A percentile compares a stretch with the other conserved stretches of the same genome.
Conservation (phyloP, 345 rosid genomes). For the Raphanus raphanistrum region DNA sequence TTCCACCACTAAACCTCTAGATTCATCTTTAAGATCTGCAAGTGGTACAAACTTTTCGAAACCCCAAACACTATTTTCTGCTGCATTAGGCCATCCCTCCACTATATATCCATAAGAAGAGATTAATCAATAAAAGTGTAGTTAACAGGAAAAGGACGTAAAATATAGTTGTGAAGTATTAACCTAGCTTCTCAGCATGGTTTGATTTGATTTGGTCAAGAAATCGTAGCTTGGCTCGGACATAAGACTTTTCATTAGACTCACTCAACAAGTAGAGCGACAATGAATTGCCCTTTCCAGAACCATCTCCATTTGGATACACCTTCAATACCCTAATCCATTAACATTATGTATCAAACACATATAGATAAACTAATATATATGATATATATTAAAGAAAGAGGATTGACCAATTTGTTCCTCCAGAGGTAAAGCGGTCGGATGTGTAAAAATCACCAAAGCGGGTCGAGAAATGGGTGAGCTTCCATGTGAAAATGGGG, state of each 20-base stretch:
- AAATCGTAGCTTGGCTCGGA: not conserved
- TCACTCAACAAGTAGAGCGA: constrained; percentile 17
- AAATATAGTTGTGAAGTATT: not conserved
- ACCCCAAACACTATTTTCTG: constrained; percentile 25
- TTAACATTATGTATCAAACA: too few relatives aligned
- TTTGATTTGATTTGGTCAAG: constrained; percentile 7
- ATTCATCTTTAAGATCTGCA: constrained; percentile 16
- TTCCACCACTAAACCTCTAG: constrained; percentile 26
- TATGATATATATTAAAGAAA: too few relatives aligned
- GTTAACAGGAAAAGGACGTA: not conserved
- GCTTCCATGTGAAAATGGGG: constrained; percentile 6
- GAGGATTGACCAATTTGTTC: constrained; percentile 12
- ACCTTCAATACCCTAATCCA: constrained; percentile 1
- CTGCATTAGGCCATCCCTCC: constrained; percentile 22
- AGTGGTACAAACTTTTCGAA: constrained; percentile 17
- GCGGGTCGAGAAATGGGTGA: not conserved
- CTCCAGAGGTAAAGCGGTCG: constrained; percentile 4
- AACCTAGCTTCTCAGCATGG: constrained; percentile 15
- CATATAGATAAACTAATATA: too few relatives aligned
- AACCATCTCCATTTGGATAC: not conserved
- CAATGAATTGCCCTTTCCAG: constrained; percentile 5
- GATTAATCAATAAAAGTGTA: not conserved
- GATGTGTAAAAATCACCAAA: constrained; percentile 7
- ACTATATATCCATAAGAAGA: constrained; percentile 12
- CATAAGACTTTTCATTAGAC: constrained; percentile 4